A percentile compares a stretch with the other conserved stretches of the same genome.
These are phyloP conservation scores for Entophlyctis luteolus DNA, from an alignment of 192 early-diverging fungal genomes.

Conservation along the genomic window DNA sequence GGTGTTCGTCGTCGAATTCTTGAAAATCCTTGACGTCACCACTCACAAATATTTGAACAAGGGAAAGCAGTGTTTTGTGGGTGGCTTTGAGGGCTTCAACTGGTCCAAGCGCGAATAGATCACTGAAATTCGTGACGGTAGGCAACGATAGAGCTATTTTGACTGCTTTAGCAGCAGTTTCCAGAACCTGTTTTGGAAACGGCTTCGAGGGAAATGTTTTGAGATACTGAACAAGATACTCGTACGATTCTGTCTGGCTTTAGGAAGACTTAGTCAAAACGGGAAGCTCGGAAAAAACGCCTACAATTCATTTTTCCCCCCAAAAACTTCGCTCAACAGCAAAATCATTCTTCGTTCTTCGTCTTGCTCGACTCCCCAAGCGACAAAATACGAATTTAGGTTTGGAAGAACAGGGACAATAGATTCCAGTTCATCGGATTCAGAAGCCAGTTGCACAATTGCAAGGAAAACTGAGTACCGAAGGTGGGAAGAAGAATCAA, in stretches of 20 bases:
- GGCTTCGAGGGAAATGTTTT: slow-evolving; percentile 45
- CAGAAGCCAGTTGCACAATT: slow-evolving; percentile 71
- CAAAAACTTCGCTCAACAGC: slow-evolving; percentile 59
- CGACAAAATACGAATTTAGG: slow-evolving; percentile 60
- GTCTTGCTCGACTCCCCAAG: slow-evolving; percentile 63
- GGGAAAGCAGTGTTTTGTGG: slow-evolving; percentile 53
- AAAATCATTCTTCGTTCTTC: slow-evolving; percentile 61
- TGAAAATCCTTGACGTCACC: slow-evolving; percentile 65
- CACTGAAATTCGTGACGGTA: slow-evolving; percentile 74
- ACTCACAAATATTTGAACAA: slow-evolving; percentile 66
- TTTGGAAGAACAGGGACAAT: slow-evolving; percentile 61
- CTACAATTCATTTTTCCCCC: slow-evolving; percentile 57
- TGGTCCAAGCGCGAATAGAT: slow-evolving; percentile 62
- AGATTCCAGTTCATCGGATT: slow-evolving; percentile 64
- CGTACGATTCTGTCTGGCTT: slow-evolving; percentile 32
- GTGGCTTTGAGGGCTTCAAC: slow-evolving; percentile 54
- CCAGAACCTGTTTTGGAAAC: slow-evolving; percentile 44
- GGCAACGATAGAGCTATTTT: slow-evolving; percentile 61
- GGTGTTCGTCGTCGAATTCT: slow-evolving; percentile 54
- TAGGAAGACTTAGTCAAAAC: background rate
- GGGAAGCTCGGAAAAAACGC: slow-evolving; percentile 17
- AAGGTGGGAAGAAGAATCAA: slow-evolving; percentile 50
- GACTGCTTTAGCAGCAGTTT: slow-evolving; percentile 63
- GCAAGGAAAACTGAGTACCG: slow-evolving; percentile 67
- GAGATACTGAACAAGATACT: slow-evolving; percentile 68